These are phyloP conservation scores for Onygenales sp. DNA, from an alignment of 2,329 filamentous ascomycete species.

Conservation along the genomic window DNA sequence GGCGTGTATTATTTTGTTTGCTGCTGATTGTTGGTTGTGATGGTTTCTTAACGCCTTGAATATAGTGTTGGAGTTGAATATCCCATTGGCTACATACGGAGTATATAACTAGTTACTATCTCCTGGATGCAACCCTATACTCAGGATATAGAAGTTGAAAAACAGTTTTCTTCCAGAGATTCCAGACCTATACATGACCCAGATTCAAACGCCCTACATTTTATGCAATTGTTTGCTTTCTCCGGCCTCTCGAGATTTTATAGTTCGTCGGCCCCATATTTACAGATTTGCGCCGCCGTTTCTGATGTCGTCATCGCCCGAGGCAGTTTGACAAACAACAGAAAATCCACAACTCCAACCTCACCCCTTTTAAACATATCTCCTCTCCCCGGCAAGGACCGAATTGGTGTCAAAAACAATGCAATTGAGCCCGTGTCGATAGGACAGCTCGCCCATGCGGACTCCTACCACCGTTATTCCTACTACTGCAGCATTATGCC, in stretches of 20 bases:
- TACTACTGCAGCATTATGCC: slow-evolving; percentile 18
- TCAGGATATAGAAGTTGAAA: no score
- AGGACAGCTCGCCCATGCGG: neutral
- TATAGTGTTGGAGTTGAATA: no score
- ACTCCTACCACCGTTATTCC: neutral
- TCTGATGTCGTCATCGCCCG: neutral
- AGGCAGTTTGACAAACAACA: neutral
- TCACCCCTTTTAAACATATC: neutral
- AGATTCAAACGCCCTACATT: no score
- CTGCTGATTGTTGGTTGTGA: neutral
- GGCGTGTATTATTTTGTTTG: neutral
- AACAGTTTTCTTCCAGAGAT: no score
- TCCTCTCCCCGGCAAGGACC: neutral
- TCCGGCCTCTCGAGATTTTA: no score
- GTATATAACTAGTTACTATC: neutral
- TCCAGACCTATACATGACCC: no score
- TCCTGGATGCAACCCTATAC: neutral
- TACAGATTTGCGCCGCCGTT: no score
- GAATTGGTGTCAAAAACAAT: neutral
- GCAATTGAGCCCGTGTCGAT: neutral
- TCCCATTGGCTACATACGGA: no score
- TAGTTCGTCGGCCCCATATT: neutral
- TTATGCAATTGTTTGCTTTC: no score
- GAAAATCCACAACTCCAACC: neutral
- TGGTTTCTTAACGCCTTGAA: no score